A percentile compares a stretch with the other conserved stretches of the same genome.
Conservation (phyloP, 176 grass and related monocot species). For the Thalia dealbata region DNA sequence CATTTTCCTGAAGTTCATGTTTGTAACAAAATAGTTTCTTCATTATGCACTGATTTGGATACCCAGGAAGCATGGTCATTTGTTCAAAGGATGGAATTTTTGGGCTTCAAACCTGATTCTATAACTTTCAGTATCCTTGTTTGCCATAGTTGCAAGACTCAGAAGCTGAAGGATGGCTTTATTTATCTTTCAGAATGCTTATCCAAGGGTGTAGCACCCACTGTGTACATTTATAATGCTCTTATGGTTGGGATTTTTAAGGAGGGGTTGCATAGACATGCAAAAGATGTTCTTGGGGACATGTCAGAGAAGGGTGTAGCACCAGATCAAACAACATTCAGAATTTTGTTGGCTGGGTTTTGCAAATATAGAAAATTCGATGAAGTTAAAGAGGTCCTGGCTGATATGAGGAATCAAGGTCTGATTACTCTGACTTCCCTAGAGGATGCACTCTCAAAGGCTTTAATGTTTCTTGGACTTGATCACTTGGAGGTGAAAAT, state of each 20-base stretch:
- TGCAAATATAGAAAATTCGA: slow-evolving; percentile 82
- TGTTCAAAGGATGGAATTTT: slow-evolving; percentile 54
- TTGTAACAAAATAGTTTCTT: slow-evolving; percentile 73
- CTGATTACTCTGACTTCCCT: slow-evolving; percentile 36
- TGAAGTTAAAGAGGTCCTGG: slow-evolving; percentile 58
- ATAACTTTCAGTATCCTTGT: slow-evolving; percentile 75
- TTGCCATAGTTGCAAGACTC: slow-evolving; percentile 62
- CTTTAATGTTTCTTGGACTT: slow-evolving; percentile 63
- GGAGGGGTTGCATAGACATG: slow-evolving; percentile 67
- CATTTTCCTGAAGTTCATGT: slow-evolving; percentile 47
- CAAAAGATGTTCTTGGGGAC: slow-evolving; percentile 70
- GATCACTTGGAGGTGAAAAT: slow-evolving; percentile 68
- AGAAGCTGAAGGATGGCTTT: slow-evolving; percentile 55
- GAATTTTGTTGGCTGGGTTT: slow-evolving; percentile 72
- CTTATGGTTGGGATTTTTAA: slow-evolving; percentile 67
- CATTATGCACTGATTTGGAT: slow-evolving; percentile 51
- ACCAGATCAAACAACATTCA: slow-evolving; percentile 54
- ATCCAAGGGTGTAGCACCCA: slow-evolving; percentile 50
- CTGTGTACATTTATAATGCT: slow-evolving; percentile 63
- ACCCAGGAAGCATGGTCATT: slow-evolving; percentile 57
- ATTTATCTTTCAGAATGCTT: slow-evolving; percentile 87
- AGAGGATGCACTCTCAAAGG: slow-evolving; percentile 58
- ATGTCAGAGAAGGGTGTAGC: slow-evolving; percentile 62
- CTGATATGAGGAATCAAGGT: slow-evolving; percentile 35
- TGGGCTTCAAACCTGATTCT: slow-evolving; percentile 62